These are phyloP conservation scores for Pseudomicrostroma phylloplanum DNA, from an alignment of 1,284 basidiomycete species.

Conservation along the genomic window DNA sequence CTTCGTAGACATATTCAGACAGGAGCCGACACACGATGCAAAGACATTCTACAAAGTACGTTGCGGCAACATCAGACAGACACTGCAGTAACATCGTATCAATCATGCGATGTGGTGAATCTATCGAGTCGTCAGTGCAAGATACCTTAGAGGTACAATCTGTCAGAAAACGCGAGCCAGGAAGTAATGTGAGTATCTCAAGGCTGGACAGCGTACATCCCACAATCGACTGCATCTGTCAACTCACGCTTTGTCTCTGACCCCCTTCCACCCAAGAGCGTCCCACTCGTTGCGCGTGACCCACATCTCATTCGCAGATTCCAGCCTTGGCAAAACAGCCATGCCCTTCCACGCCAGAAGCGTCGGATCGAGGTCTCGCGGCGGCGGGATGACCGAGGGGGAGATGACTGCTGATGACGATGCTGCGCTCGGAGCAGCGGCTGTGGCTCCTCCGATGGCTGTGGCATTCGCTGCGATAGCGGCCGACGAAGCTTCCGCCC, in stretches of 20 bases:
- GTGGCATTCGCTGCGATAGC: not conserved
- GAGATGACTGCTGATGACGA: conserved; percentile 8
- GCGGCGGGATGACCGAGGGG: conserved; percentile 81
- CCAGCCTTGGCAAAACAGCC: conserved; percentile 86
- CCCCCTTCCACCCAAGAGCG: conserved; percentile 54
- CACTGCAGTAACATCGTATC: too few species aligned
- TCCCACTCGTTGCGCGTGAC: conserved; percentile 79
- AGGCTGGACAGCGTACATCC: too few species aligned
- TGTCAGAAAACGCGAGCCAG: too few species aligned
- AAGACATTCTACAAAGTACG: too few species aligned
- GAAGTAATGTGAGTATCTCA: too few species aligned
- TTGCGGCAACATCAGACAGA: too few species aligned
- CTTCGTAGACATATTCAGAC: too few species aligned
- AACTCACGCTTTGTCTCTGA: conserved; percentile 53
- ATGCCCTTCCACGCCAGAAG: conserved; percentile 92
- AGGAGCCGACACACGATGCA: too few species aligned
- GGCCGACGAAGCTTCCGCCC: not conserved
- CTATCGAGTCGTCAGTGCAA: too few species aligned
- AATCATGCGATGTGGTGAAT: too few species aligned
- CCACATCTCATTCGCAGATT: conserved; percentile 80
- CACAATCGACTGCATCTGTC: not conserved
- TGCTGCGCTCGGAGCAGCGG: conserved; percentile 3
- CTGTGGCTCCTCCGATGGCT: not conserved
- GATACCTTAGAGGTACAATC: too few species aligned
- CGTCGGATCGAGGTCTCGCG: conserved; percentile 83